Evolutionary conservation across 257 asterid species (phyloP).

Genomic region (Nicotiana paniculata): DNA sequence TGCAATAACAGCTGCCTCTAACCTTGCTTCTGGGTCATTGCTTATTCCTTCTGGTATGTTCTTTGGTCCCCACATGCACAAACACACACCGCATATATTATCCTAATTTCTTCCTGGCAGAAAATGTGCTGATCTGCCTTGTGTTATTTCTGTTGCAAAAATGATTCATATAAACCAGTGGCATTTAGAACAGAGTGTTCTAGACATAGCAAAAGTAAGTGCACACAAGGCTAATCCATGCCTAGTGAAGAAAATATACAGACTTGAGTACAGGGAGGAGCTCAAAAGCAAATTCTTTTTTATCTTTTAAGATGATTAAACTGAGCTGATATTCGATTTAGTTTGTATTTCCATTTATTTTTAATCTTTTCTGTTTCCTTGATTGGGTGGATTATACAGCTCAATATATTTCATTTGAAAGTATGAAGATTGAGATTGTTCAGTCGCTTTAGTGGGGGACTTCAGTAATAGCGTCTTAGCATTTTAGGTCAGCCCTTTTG

Average conservation of each 20-base stretch:
- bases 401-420: not conserved
- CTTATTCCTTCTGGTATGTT: conserved; percentile 67
- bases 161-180: not conserved
- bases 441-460: not conserved
- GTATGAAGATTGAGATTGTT: not conserved
- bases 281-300: not conserved
- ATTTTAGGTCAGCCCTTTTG: not conserved
- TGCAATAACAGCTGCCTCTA: conserved; percentile 94
- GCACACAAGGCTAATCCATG: not conserved
- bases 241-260: conserved; percentile 2
- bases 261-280: not conserved
- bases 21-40: conserved; percentile 92
- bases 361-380: not conserved
- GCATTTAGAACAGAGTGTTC: not conserved
- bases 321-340: not conserved
- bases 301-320: not conserved
- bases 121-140: conserved; percentile 4
- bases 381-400: not conserved
- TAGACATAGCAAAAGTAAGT: not conserved
- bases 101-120: not conserved
- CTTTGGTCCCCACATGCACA: not conserved
- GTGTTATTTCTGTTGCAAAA: not conserved
- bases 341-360: not conserved
- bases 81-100: not conserved
- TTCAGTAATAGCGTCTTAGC: not conserved